Base-by-base conservation (phyloP, 177 flowering plant genomes). In the Vitis hybrid region DNA sequence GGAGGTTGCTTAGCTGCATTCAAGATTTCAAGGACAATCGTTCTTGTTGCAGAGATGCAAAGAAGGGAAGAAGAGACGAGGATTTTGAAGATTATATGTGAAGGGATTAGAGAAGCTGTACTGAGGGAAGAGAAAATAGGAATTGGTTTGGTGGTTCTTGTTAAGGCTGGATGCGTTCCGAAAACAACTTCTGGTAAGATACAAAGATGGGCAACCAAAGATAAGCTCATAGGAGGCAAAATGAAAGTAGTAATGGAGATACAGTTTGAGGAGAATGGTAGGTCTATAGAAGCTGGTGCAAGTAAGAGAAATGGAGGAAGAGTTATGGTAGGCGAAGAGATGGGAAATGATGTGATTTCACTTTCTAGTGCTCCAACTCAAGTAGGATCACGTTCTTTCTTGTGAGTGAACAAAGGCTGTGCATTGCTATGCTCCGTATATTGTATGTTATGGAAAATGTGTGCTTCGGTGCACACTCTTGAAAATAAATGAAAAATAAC, bases 131-230 rank as follows among this genome's bases (percentile, higher is more conserved):
- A 76, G 61, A 65, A 65, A 2, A 66, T 82, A 48, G 79, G 74
- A 60, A 66, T 84, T 32, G 89, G 84, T 24, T 2, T 79, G 63
- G 87, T 87, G 67, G 84, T 81, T 73, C 83, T 88, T 62, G 95
- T 86, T 9, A 80, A 68, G 71, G 74, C 74, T 64, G 91, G 87
- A 21, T 75, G 70, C 72, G 81, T 90, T 24, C 90, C 90, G 0
- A 88, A 85, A 77, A 88, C 95, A 4, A 87, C 89, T 11, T 90
- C 95, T 0, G 95, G 95, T 11, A 90, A 90, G 79, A 53, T 90
- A 65, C 84, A 82, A 59, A 82, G 91, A 77, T 87, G 92, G 95
- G 73, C 70, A 11, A 84, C 88, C 2, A 86, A 76, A 70, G 74
- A 81, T 27, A 79, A 63, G 74, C 68, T 87, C 6, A 17, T 76